Percentiles rank a stretch among this genome's conserved stretches.
Evolutionary conservation across 2,329 filamentous ascomycete species (phyloP).

Genomic region (Aspergillus neoniger): DNA sequence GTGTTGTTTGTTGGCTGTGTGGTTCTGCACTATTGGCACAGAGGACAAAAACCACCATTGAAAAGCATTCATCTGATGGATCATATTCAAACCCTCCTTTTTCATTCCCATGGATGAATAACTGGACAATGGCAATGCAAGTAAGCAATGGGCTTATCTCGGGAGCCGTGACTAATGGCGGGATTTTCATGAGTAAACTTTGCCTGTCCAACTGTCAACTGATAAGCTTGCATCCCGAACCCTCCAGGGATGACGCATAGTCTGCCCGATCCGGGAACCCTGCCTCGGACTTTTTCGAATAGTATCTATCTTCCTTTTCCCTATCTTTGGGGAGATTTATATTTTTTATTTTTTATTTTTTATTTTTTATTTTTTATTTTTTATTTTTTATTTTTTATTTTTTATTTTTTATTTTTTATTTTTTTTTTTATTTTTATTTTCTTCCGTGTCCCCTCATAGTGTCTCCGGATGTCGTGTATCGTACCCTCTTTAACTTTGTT

Average conservation of each 20-base stretch:
- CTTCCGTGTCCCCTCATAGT: not conserved
- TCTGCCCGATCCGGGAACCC: not conserved
- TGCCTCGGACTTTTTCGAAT: not conserved
- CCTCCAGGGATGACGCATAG: conserved; percentile 3
- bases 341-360: too few species aligned
- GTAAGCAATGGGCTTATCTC: conserved; percentile 1
- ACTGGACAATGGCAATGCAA: not conserved
- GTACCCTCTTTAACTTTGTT: not conserved
- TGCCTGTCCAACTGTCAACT: conserved; percentile 3
- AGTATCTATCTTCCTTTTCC: not conserved
- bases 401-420: too few species aligned
- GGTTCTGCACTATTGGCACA: not conserved
- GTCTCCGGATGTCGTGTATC: not conserved
- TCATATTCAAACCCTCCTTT: not conserved
- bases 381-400: too few species aligned
- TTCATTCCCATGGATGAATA: not conserved
- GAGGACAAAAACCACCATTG: not conserved
- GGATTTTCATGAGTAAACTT: conserved; percentile 8
- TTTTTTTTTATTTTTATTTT: too few species aligned
- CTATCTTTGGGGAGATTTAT: not conserved
- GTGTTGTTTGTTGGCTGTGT: not conserved
- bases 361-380: too few species aligned
- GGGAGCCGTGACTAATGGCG: conserved; percentile 1
- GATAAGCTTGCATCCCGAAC: conserved; percentile 6
- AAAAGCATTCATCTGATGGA: not conserved